phyloP scores from a whole-genome alignment of 108 stramenopile genomes.

The Cyclotella kingstonii region DNA sequence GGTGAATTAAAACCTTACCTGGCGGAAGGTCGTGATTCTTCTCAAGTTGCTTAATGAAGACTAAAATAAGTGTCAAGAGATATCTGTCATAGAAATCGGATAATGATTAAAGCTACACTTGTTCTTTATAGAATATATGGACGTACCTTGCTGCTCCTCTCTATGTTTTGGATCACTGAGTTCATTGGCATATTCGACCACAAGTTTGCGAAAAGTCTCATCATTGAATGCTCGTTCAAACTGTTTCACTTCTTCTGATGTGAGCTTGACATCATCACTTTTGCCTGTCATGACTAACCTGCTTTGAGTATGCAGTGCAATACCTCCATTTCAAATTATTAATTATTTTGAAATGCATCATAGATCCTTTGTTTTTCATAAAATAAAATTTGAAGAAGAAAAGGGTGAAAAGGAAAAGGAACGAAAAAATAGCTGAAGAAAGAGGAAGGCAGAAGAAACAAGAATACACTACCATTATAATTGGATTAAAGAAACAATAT shows the following conservation, averaged over 20 bases:
- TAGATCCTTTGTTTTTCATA: too few species aligned
- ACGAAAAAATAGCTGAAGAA: too few species aligned
- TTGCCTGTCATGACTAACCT: too few species aligned
- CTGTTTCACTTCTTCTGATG: conserved; percentile 30
- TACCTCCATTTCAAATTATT: too few species aligned
- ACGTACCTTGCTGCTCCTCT: conserved; percentile 49
- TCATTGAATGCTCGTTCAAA: conserved; percentile 50
- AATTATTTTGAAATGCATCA: too few species aligned
- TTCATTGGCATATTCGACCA: conserved; percentile 60
- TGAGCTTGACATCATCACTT: conserved; percentile 22
- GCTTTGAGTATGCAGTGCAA: too few species aligned
- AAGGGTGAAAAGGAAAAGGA: too few species aligned
- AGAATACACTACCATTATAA: too few species aligned
- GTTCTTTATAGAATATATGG: background rate
- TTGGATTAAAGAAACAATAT: too few species aligned
- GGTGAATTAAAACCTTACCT: conserved; percentile 50
- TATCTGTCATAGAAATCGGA: background rate
- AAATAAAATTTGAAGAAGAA: too few species aligned
- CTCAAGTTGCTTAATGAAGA: conserved; percentile 53
- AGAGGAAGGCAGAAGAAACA: too few species aligned
- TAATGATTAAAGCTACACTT: background rate
- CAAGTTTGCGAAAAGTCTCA: conserved; percentile 52
- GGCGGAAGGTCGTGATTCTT: conserved; percentile 47
- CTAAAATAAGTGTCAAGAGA: background rate
- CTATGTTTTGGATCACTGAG: conserved; percentile 56